Evolutionary conservation across 768 basidiomycete species (phyloP), one percentile per base, ranked within the genome.

Genomic region (Candolleomyces aberdarensis): DNA sequence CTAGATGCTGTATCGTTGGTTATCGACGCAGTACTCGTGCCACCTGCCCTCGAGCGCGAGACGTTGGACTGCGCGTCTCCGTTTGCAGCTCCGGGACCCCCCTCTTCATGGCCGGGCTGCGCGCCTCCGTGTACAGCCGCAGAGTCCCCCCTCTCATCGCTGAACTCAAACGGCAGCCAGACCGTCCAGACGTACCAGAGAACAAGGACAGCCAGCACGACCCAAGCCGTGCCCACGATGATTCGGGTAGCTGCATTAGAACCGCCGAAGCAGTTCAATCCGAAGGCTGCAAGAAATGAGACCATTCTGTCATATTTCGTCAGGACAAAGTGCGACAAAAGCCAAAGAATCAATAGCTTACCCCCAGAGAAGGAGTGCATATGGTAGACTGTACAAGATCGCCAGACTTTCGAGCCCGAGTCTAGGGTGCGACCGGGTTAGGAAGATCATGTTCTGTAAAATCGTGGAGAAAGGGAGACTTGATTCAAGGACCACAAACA

Each of bases 301-400:
- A 66, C 62, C 64, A 71, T 67, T 13, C 72, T 73, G n/a, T 15
- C 29, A 9, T 4, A 11, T 22, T 9, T 17, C 32, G 39, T 8
- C 11, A 61, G n/a, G 5, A 13, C 3, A 40, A n/a, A 10, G 49
- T 44, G 11, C 40, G 17, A 31, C 15, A 22, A 19, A 44, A 19
- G 22, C n/a, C 5, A n/a, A 20, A 26, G 26, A 20, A 20, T 10
- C 10, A 32, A 22, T 14, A 15, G 29, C 69, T 57, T 51, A 68
- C 72, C 66, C 69, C 69, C 69, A 72, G 58, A 70, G 65, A 19
- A 72, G 65, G n/a, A 70, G 63, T 5, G 68, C 67, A 54, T 70
- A 72, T 1, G 71, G 71, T 9, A 72, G 62, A 40, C 69, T 68
- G 57, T 70, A 67, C 50, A 72, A 52, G 32, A 70, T 67, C n/a